Evolutionary conservation across 805 yeast genomes (phyloP).

Genomic region (Saccharomycopsis fodiens): DNA sequence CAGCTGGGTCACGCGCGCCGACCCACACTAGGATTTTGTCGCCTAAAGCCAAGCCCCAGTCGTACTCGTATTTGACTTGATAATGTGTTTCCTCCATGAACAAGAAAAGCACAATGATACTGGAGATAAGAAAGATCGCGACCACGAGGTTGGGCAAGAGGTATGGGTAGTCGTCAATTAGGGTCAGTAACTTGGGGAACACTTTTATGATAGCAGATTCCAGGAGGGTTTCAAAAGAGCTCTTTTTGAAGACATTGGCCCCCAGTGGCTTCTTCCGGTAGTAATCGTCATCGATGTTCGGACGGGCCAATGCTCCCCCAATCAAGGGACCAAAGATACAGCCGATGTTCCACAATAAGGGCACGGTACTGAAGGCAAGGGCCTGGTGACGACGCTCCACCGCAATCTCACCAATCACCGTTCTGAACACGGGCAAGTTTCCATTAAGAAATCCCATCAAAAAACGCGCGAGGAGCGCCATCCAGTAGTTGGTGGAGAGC

Average conservation of each 20-base stretch:
- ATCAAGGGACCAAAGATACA: slow-evolving; percentile 54
- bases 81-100: slow-evolving; percentile 50
- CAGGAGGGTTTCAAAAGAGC: neutral
- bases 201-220: neutral
- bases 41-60: slow-evolving; percentile 40
- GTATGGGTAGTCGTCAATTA: slow-evolving; percentile 38
- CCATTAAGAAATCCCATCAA: slow-evolving; percentile 55
- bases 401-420: slow-evolving; percentile 54
- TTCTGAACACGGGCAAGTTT: slow-evolving; percentile 57
- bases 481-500: slow-evolving; percentile 41
- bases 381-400: slow-evolving; percentile 46
- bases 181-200: slow-evolving; percentile 22
- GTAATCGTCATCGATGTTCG: slow-evolving; percentile 28
- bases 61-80: slow-evolving; percentile 31
- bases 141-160: slow-evolving; percentile 47
- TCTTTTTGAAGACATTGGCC: too few relatives aligned
- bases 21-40: slow-evolving; percentile 26
- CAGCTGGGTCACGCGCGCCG: slow-evolving; percentile 24
- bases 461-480: slow-evolving; percentile 47
- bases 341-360: slow-evolving; percentile 56
- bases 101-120: slow-evolving; percentile 34
- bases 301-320: slow-evolving; percentile 46
- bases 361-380: slow-evolving; percentile 53
- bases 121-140: slow-evolving; percentile 29
- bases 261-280: slow-evolving; percentile 1